Evolutionary conservation across 2,329 filamentous ascomycete genomes (phyloP), one percentile per base, ranked within the genome.

Genomic region (Sporothrix pallida): DNA sequence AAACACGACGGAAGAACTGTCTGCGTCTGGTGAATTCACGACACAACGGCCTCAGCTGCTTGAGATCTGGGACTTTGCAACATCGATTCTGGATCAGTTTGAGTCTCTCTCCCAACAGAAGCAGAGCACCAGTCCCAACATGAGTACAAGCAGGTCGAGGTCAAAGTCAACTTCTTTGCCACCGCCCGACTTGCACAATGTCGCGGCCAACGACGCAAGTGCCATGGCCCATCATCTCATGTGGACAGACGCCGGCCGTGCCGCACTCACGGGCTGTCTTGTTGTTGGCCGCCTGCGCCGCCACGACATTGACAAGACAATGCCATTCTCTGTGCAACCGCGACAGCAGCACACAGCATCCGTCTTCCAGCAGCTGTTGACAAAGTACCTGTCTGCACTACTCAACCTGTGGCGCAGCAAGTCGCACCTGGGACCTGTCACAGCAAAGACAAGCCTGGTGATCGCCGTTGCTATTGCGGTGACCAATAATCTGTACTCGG

Each of bases 41-140:
- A 17, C 48, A 71, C 72, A 70, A 26, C 74, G 70, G 3, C 67
- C 60, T 6, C 70, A 69, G 13, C 60, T 74, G 3, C 42, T 74
- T 1, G 72, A 75, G 44, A 71, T 74, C 2, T 75, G 74, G 74
- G 72, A 74, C 52, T 54, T 63, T 46, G n/a, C 72, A 2, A 65
- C 58, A 1, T 74, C 72, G 2, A 56, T 75, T 6, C 65, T 75
- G 12, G 65, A 15, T 50, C 48, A 70, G 26, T 72, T 74, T 9
- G 65, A 42, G 26, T 60, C 31, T 12, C 44, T 71, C 0, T 62
- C 69, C 1, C 69, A 70, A 20, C 46, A 46, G 9, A 17, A 46
- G 17, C 31, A 50, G 15, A 17, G 56, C 42, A 15, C 12, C 52
- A 15, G 31, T 7, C 31, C 31, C 31, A 23, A 46, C 5, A 23